Base-by-base conservation (phyloP, 2,329 filamentous ascomycete species). In the Hypocreales sp. region DNA sequence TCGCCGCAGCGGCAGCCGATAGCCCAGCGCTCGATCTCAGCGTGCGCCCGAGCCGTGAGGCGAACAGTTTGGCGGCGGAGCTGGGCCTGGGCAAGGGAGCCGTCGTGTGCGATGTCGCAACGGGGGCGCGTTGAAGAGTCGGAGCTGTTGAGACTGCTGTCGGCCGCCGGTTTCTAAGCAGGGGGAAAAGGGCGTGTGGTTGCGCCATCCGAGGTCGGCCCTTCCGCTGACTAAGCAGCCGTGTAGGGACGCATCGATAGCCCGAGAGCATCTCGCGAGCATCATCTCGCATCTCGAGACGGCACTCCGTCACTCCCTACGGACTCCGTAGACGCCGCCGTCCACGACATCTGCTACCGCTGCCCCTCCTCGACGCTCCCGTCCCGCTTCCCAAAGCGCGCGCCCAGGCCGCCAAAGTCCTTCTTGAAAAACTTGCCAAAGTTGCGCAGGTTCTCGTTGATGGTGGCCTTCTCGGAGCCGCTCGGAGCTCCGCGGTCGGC, bases 371-470 rank as follows among this genome's bases (percentile, higher is more conserved):
- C 40, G 20, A 50, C 35, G 27, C 57, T 61, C 2, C 54, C 54
- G 30, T 68, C 64, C 27, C 67, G 53, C 53, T 69, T 74, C 25
- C 79, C 79, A 48, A 86, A 86, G 37, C 79, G 59, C 8, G 69
- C 71, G 3, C 79, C 77, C 36, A 87, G 67, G 3, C 75, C 72
- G 17, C 80, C 79, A 36, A 87, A 75, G 57, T 94, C 87, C 36
- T 87, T 64, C 35, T 79, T 74, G 60, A 95, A 95, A 56, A 95
- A 94, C 55, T 92, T 94, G 15, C 87, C 87, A 54, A 98, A 81
- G 49, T 83, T 93, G 58, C 83, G 86, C 53, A 95, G 50, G 52
- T 94, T 94, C 53, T 92, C 86, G 47, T 94, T 92, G 37, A 94
- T 69, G 28, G 79, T 82, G 7, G 69, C 71, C 42, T 77, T 72